Base-by-base conservation (phyloP, 2,329 filamentous ascomycete genomes). In the Fusarium anthophilum region DNA sequence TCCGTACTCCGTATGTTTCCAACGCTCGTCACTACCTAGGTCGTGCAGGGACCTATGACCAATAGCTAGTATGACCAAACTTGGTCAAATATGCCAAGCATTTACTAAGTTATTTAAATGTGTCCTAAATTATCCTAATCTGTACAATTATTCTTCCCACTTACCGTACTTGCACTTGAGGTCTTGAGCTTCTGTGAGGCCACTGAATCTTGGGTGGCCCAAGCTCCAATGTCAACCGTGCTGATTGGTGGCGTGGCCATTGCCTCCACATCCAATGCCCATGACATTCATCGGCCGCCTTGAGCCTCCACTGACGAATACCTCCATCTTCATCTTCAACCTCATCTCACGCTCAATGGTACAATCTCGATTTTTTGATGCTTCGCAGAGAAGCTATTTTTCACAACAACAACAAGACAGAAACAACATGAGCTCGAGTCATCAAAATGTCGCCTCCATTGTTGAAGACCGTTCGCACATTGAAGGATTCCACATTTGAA, bases 401-500 rank as follows among this genome's bases (percentile, higher is more conserved):
- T 4, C 15, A 18, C 22, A 32, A 11, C 14, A 32, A 15, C 20
- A 22, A 9, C 11, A n/a, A 51, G 8, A 37, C 13, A 41, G 22
- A 8, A 50, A 11, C 41, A 69, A 69, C 45, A 70, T 70, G 67
- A 70, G 35, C 26, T 43, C 24, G n/a, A 57, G 38, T 12, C 15
- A 32, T 18, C 51, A 70, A 70, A 53, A 70, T 70, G 67, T 47
- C 67, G n/a, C 39, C 64, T 41, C 20, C 67, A 32, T 3, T 43
- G 20, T 62, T 72, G 41, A 67, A 69, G 37, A 71, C 62, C 24
- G 65, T 78, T 30, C 54, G 59, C 9, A 63, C 53, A 17, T 55
- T 78, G 30, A 78, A 71, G 48, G 67, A 74, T 41, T 65, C 67
- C 22, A 66, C 70, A 8, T 67, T 77, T 57, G 51, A 58, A 38